phyloP scores from a whole-genome alignment of 495 filamentous ascomycete genomes.

The Paragyromitra xinjiangensis region DNA sequence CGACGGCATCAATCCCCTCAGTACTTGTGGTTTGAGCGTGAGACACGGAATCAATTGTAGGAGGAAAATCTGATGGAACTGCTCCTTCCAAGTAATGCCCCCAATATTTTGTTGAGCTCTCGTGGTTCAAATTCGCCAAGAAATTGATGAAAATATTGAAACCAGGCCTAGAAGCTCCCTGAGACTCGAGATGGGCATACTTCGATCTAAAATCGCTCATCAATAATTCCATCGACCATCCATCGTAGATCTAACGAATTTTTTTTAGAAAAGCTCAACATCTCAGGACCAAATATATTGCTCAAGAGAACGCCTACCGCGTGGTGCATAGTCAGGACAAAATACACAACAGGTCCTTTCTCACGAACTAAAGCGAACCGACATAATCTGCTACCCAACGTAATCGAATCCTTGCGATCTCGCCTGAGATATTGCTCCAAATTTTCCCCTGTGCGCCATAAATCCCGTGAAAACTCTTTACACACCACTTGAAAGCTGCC shows the following conservation, averaged over 20 bases:
- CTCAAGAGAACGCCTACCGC: slow-evolving; percentile 17
- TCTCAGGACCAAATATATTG: neutral
- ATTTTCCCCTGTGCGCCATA: slow-evolving; percentile 27
- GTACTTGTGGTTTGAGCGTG: slow-evolving; percentile 19
- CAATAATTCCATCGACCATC: slow-evolving; percentile 40
- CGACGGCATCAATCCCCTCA: slow-evolving; percentile 16
- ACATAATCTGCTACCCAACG: slow-evolving; percentile 18
- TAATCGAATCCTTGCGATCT: slow-evolving; percentile 30
- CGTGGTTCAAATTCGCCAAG: slow-evolving; percentile 6
- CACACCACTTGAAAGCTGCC: slow-evolving; percentile 36
- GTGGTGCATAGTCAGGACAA: slow-evolving; percentile 35
- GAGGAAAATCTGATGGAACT: slow-evolving; percentile 36
- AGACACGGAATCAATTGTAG: slow-evolving; percentile 20
- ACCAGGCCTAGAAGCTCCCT: slow-evolving; percentile 5
- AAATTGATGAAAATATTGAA: slow-evolving; percentile 30
- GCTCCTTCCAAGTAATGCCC: slow-evolving; percentile 4
- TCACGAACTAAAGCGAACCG: slow-evolving; percentile 30
- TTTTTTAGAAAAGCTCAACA: slow-evolving; percentile 8
- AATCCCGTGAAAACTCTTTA: slow-evolving; percentile 2
- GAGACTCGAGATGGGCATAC: slow-evolving; percentile 14
- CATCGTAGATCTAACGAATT: slow-evolving; percentile 34
- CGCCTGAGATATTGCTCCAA: slow-evolving; percentile 13
- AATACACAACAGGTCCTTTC: slow-evolving; percentile 16
- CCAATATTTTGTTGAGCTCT: slow-evolving; percentile 19
- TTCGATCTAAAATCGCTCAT: slow-evolving; percentile 21